phyloP scores from a whole-genome alignment of 1,284 basidiomycete genomes.

The Fomitiporia mediterranea region DNA sequence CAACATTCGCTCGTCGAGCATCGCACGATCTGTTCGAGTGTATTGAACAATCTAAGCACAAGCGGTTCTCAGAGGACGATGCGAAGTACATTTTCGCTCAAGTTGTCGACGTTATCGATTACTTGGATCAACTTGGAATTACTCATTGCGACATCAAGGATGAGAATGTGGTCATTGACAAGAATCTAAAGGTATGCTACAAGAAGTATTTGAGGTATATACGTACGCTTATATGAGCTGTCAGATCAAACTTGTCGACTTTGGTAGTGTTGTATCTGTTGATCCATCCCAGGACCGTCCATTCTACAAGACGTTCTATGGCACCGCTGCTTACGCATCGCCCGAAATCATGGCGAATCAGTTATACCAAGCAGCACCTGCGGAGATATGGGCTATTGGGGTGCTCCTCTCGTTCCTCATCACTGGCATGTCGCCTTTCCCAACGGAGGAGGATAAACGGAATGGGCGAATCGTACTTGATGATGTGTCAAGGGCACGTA shows the following conservation, averaged over 20 bases:
- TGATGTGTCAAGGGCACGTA: neutral
- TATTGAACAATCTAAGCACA: constrained; percentile 80
- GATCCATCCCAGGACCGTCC: constrained; percentile 64
- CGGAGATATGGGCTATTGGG: constrained; percentile 50
- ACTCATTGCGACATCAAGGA: constrained; percentile 93
- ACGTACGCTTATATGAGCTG: constrained; percentile 1
- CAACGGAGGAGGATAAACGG: constrained; percentile 35
- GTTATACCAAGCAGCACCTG: constrained; percentile 43
- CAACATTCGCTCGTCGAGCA: constrained; percentile 62
- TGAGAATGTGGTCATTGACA: constrained; percentile 86
- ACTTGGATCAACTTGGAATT: constrained; percentile 74
- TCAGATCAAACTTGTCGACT: constrained; percentile 90
- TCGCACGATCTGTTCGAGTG: constrained; percentile 93
- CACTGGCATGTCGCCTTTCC: constrained; percentile 45
- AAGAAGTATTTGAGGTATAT: neutral
- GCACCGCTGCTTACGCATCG: constrained; percentile 76
- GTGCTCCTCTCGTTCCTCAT: constrained; percentile 46
- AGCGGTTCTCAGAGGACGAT: constrained; percentile 72
- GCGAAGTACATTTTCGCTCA: constrained; percentile 83
- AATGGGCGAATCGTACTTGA: constrained; percentile 30
- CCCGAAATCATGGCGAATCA: constrained; percentile 78
- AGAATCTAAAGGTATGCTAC: constrained; percentile 52
- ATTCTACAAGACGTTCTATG: constrained; percentile 72
- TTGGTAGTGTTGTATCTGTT: constrained; percentile 81
- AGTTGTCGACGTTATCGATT: constrained; percentile 80